phyloP scores from a whole-genome alignment of 2,329 filamentous ascomycete species.

The Colletotrichum sp. region DNA sequence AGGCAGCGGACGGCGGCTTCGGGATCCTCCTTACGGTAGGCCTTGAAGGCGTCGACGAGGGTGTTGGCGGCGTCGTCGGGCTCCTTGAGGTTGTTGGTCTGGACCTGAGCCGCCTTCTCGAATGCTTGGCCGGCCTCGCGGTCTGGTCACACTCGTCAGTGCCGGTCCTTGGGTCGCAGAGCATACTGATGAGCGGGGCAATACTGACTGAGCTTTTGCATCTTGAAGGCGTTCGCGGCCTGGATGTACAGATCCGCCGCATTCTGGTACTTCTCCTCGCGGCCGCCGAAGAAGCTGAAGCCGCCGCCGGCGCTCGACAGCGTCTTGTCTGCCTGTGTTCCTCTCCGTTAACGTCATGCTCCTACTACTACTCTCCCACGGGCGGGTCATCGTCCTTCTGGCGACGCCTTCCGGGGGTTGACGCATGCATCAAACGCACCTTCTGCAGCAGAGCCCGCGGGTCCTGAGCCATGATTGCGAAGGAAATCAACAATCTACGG shows the following conservation, averaged over 20 bases:
- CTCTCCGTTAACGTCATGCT: neutral
- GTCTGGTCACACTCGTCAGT: slow-evolving; percentile 50
- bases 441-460: slow-evolving; percentile 80
- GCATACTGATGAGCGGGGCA: no score
- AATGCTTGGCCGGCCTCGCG: slow-evolving; percentile 87
- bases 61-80: slow-evolving; percentile 92
- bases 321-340: slow-evolving; percentile 81
- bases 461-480: slow-evolving; percentile 71
- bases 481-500: neutral
- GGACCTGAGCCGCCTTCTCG: slow-evolving; percentile 83
- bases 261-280: slow-evolving; percentile 86
- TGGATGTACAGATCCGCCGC: slow-evolving; percentile 87
- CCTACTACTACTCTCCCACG: neutral
- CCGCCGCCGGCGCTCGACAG: slow-evolving; percentile 76
- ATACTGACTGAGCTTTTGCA: slow-evolving; percentile 79
- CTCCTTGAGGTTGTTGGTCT: slow-evolving; percentile 82
- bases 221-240: slow-evolving; percentile 89
- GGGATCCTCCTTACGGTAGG: slow-evolving; percentile 85
- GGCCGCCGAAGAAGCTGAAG: slow-evolving; percentile 88
- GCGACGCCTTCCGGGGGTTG: neutral
- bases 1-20: slow-evolving; percentile 83
- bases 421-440: slow-evolving; percentile 49
- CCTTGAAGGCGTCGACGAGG: slow-evolving; percentile 90
- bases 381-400: neutral
- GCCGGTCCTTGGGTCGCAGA: neutral